Conservation (phyloP, 495 filamentous ascomycete genomes). For the Aspergillus mulundensis region DNA sequence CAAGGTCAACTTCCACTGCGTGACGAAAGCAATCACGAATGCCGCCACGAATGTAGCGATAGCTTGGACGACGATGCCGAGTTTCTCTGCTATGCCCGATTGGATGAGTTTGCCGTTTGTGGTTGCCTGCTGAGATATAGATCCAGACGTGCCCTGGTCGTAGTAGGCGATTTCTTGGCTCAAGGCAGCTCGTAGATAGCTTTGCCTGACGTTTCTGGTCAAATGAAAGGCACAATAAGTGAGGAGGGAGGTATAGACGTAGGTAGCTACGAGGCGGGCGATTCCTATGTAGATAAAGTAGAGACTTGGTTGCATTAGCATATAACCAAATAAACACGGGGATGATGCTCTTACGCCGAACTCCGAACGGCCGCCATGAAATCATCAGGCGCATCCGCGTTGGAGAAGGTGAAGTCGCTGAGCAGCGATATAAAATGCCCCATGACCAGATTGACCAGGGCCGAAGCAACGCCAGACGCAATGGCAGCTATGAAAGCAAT, state of each 20-base stretch:
- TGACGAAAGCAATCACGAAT: constrained; percentile 41
- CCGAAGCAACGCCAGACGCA: neutral
- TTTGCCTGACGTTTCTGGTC: neutral
- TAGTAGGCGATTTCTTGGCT: constrained; percentile 29
- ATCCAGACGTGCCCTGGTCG: constrained; percentile 15
- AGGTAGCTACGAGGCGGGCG: neutral
- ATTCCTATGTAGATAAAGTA: neutral
- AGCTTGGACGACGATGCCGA: constrained; percentile 37
- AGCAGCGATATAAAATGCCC: neutral
- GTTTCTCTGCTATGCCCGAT: constrained; percentile 37
- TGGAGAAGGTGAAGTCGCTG: neutral
- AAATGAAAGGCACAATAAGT: neutral
- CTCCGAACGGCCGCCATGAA: neutral
- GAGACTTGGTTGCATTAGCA: neutral
- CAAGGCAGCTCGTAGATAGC: neutral
- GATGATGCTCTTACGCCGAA: too few species aligned
- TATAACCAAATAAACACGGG: neutral
- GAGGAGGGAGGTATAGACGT: neutral
- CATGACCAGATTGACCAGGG: neutral
- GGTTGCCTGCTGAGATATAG: constrained; percentile 31
- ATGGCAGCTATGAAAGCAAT: neutral
- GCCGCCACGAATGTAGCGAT: constrained; percentile 43
- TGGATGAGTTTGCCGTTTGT: constrained; percentile 37
- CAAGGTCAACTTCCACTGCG: constrained; percentile 42
- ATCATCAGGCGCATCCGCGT: neutral